phyloP scores from a whole-genome alignment of 1,284 basidiomycete genomes.

The Omphalotus olearius region DNA sequence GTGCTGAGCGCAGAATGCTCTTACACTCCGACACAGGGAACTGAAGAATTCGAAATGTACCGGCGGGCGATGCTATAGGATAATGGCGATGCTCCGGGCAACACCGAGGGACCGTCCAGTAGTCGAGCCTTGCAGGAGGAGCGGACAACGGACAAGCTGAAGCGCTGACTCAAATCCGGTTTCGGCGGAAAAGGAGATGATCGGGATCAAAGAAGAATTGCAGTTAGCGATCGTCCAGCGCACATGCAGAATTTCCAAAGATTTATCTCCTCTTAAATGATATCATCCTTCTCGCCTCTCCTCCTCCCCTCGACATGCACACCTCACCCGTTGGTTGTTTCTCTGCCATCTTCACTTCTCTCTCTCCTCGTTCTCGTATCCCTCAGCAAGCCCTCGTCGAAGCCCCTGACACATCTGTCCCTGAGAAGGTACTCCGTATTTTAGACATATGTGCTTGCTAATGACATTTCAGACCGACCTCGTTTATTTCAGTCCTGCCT shows the following conservation, averaged over 20 bases:
- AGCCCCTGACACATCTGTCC: not conserved
- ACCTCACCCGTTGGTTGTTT: slow-evolving; percentile 10
- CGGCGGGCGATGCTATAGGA: no score
- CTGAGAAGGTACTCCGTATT: slow-evolving; percentile 1
- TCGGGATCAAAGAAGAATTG: slow-evolving; percentile 5
- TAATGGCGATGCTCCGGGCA: no score
- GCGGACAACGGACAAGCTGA: no score
- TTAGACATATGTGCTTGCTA: not conserved
- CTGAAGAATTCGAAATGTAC: no score
- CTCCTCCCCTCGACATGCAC: not conserved
- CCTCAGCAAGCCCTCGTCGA: not conserved
- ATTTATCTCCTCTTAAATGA: not conserved
- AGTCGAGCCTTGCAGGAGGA: no score
- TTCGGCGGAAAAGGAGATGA: slow-evolving; percentile 2
- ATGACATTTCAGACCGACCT: not conserved
- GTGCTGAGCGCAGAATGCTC: no score
- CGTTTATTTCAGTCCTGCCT: slow-evolving; percentile 5
- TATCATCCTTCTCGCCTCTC: not conserved
- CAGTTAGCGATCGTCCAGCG: not conserved
- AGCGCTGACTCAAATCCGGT: no score
- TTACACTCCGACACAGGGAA: no score
- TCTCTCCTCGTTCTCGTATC: not conserved
- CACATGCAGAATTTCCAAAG: no score
- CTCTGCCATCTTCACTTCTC: slow-evolving; percentile 12
- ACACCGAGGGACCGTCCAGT: no score